phyloP scores from a whole-genome alignment of 371 early-diverging fungal genomes.

The Syncephalastrum monosporum region DNA sequence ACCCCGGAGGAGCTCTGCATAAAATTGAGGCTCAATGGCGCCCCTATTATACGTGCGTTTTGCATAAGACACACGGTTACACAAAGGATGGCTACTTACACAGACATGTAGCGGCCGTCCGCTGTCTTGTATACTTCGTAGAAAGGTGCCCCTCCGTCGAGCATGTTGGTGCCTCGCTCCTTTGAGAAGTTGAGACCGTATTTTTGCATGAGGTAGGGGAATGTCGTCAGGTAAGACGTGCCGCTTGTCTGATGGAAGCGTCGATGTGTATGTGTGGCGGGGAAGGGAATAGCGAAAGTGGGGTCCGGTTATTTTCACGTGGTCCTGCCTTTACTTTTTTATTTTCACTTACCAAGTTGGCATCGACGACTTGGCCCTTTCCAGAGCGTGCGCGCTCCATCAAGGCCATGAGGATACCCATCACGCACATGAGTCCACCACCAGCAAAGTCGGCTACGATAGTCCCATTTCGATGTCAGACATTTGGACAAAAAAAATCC shows the following conservation, averaged over 20 bases:
- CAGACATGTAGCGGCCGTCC: constrained; percentile 68
- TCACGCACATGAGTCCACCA: constrained; percentile 69
- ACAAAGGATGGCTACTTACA: constrained; percentile 36
- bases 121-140: constrained; percentile 72
- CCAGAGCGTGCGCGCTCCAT: constrained; percentile 61
- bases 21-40: constrained; percentile 74
- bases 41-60: constrained; percentile 38
- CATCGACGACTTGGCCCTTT: constrained; percentile 74
- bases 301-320: not conserved
- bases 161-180: constrained; percentile 60
- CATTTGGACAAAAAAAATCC: not conserved
- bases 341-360: constrained; percentile 57
- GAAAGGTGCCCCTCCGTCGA: constrained; percentile 76
- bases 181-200: constrained; percentile 52
- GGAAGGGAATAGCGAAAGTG: not conserved
- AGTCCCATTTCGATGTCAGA: too few relatives aligned
- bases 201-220: constrained; percentile 62
- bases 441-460: constrained; percentile 72
- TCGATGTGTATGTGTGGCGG: not conserved
- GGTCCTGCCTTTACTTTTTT: not conserved
- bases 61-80: too few relatives aligned
- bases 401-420: constrained; percentile 70
- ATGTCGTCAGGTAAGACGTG: constrained; percentile 52
- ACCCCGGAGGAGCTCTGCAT: constrained; percentile 54
- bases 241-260: constrained; percentile 42